These are phyloP conservation scores for Picocystis salinarum DNA, from an alignment of 139 green algal genomes.

Conservation along the genomic window DNA sequence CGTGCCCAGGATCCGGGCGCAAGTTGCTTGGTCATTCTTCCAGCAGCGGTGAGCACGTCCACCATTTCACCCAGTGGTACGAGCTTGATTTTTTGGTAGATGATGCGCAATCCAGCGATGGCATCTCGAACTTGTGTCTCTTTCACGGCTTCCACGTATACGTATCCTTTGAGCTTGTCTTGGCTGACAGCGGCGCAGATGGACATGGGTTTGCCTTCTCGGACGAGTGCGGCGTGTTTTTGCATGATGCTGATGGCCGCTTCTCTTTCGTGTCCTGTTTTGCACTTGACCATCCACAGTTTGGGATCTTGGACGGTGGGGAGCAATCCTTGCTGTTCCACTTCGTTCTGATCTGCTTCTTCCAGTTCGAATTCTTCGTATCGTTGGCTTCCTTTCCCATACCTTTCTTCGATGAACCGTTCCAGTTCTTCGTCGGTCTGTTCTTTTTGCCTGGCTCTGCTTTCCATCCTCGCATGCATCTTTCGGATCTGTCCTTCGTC, in stretches of 20 bases:
- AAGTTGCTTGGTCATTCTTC: too few relatives aligned
- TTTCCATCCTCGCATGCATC: slow-evolving; percentile 8
- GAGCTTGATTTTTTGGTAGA: slow-evolving; percentile 36
- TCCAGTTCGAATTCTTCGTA: slow-evolving; percentile 10
- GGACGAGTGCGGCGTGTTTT: slow-evolving; percentile 49
- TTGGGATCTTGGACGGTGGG: slow-evolving; percentile 76
- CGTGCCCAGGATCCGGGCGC: slow-evolving; percentile 58
- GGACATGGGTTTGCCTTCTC: slow-evolving; percentile 28
- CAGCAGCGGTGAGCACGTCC: slow-evolving; percentile 51
- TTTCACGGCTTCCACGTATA: slow-evolving; percentile 88
- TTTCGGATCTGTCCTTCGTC: slow-evolving; percentile 4
- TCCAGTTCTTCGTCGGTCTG: slow-evolving; percentile 62
- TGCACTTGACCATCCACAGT: slow-evolving; percentile 71
- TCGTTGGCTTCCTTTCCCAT: slow-evolving; percentile 21
- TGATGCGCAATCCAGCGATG: slow-evolving; percentile 48
- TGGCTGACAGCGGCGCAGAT: slow-evolving; percentile 77
- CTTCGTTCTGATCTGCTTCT: slow-evolving; percentile 28
- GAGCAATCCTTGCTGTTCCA: slow-evolving; percentile 74
- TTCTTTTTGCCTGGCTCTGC: slow-evolving; percentile 31
- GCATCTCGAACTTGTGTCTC: slow-evolving; percentile 74
- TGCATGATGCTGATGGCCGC: slow-evolving; percentile 67
- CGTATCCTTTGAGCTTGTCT: slow-evolving; percentile 83
- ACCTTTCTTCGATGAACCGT: slow-evolving; percentile 57
- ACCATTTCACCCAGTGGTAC: slow-evolving; percentile 86
- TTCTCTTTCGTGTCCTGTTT: slow-evolving; percentile 58